Percentiles rank a stretch among this genome's conserved stretches.
phyloP scores from a whole-genome alignment of 768 basidiomycete species.

The Arthromyces matolae region DNA sequence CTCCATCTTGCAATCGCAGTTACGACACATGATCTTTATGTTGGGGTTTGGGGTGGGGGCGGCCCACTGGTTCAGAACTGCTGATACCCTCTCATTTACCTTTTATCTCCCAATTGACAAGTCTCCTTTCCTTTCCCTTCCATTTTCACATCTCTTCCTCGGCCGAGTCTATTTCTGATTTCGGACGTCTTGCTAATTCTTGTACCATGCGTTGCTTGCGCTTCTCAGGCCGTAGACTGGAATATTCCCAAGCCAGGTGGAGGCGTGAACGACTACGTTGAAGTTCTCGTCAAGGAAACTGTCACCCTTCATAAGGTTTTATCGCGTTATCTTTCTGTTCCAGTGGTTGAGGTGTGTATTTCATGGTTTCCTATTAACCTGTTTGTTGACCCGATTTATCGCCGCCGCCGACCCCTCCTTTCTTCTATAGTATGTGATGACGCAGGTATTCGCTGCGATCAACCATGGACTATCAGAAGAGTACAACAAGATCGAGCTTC shows the following conservation, averaged over 20 bases:
- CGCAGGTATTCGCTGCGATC: slow-evolving; percentile 90
- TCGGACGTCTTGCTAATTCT: not conserved
- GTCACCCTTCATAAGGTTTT: slow-evolving; percentile 94
- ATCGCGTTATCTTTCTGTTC: slow-evolving; percentile 77
- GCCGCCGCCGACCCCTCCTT: not conserved
- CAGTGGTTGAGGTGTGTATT: slow-evolving; percentile 75
- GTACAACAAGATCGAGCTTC: slow-evolving; percentile 78
- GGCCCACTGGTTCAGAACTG: not conserved
- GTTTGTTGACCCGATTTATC: slow-evolving; percentile 5
- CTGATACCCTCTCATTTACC: not conserved
- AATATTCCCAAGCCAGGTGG: slow-evolving; percentile 53
- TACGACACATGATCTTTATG: not conserved
- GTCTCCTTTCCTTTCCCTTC: not conserved
- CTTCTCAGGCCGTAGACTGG: slow-evolving; percentile 73
- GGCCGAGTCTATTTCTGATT: not conserved
- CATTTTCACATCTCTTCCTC: not conserved
- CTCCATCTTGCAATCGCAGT: not conserved
- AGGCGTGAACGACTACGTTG: slow-evolving; percentile 87
- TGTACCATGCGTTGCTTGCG: not conserved
- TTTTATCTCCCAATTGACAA: no score
- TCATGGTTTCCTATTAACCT: slow-evolving; percentile 6
- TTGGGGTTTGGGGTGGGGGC: not conserved
- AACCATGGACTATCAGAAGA: slow-evolving; percentile 88
- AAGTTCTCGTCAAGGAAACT: slow-evolving; percentile 90
- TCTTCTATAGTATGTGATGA: slow-evolving; percentile 76